A percentile compares a stretch with the other conserved stretches of the same genome.
phyloP scores from a whole-genome alignment of 2,329 filamentous ascomycete species.

The Rhinocladiella mackenziei region DNA sequence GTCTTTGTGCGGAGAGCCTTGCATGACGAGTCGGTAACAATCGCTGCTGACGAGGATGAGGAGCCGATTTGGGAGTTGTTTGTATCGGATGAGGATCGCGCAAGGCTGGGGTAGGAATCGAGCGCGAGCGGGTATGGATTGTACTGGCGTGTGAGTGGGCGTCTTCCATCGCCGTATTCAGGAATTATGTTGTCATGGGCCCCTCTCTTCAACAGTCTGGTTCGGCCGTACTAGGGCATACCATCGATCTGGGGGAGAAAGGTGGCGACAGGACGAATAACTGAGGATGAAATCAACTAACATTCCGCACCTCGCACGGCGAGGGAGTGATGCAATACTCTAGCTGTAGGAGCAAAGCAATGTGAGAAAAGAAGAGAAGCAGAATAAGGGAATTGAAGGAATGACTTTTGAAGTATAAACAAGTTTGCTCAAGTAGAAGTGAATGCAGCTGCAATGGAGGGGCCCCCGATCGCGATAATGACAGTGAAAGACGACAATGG shows the following conservation, averaged over 20 bases:
- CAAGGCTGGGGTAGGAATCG: constrained; percentile 13
- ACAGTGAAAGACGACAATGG: background rate
- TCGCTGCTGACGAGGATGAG: constrained; percentile 25
- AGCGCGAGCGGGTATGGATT: constrained; percentile 16
- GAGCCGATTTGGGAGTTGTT: constrained; percentile 19
- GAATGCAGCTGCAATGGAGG: constrained; percentile 1
- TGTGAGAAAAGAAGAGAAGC: constrained; percentile 13
- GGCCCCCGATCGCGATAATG: background rate
- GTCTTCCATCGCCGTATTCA: constrained; percentile 18
- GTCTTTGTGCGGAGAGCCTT: constrained; percentile 25
- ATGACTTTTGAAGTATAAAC: background rate
- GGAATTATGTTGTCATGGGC: constrained; percentile 20
- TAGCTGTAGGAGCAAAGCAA: constrained; percentile 20
- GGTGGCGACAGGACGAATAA: constrained; percentile 4
- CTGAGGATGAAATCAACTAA: constrained; percentile 15
- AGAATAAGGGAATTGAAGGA: constrained; percentile 1
- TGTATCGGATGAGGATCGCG: constrained; percentile 10
- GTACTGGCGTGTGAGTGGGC: constrained; percentile 15
- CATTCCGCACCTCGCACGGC: constrained; percentile 24
- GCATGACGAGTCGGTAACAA: constrained; percentile 27
- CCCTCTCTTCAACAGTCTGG: constrained; percentile 7
- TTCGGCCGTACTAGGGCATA: constrained; percentile 14
- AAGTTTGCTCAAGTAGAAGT: background rate
- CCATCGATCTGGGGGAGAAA: constrained; percentile 12
- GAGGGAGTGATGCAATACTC: constrained; percentile 18